phyloP scores from a whole-genome alignment of 306 rosid genomes.

The Cucurbita maxima region DNA sequence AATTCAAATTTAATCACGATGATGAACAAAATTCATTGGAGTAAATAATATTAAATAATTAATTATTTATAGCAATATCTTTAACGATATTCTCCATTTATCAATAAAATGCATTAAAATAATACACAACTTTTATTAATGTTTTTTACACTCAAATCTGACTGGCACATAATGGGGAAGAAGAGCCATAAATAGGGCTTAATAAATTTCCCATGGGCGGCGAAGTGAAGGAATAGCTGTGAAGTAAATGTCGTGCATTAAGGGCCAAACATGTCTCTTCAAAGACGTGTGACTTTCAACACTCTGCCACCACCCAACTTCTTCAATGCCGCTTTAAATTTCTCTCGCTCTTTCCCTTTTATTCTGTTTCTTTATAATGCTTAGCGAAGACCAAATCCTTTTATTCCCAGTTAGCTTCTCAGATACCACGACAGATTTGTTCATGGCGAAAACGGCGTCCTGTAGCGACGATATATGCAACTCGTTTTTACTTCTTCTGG shows the following conservation, averaged over 20 bases:
- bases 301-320: slow-evolving; percentile 49
- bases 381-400: background rate
- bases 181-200: background rate
- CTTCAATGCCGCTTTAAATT: slow-evolving; percentile 50
- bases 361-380: slow-evolving; percentile 3
- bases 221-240: background rate
- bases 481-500: slow-evolving; percentile 13
- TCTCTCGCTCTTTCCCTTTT: background rate
- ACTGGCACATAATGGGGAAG: background rate
- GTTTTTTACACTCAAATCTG: no score
- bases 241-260: background rate
- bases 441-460: slow-evolving; percentile 34
- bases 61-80: no score
- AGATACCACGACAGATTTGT: background rate
- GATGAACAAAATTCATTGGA: no score
- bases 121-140: no score
- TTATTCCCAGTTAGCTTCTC: background rate
- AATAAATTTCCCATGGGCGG: background rate
- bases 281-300: background rate
- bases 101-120: no score
- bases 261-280: background rate
- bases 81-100: no score
- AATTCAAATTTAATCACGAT: no score
- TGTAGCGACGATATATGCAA: background rate
- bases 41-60: no score